Evolutionary conservation across 2,329 filamentous ascomycete genomes (phyloP).

Genomic region (Kalmusia sp.): DNA sequence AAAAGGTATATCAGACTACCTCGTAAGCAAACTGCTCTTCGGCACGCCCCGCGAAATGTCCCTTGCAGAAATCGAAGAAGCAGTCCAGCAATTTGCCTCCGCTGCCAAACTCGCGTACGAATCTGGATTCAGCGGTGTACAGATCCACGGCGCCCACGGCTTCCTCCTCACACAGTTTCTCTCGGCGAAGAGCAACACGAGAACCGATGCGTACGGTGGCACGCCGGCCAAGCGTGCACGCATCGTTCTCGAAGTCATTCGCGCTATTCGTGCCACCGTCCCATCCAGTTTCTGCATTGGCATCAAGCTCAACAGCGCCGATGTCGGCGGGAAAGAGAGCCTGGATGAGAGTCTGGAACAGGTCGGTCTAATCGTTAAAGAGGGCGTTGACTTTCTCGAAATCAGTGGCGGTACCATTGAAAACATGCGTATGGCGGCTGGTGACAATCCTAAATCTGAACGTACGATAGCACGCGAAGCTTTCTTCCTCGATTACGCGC

Average conservation of each 20-base stretch:
- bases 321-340: constrained; percentile 50
- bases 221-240: constrained; percentile 53
- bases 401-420: constrained; percentile 65
- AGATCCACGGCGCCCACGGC: constrained; percentile 61
- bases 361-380: constrained; percentile 56
- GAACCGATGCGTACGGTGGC: constrained; percentile 58
- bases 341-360: constrained; percentile 64
- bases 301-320: constrained; percentile 60
- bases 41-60: constrained; percentile 61
- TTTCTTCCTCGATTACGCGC: constrained; percentile 71
- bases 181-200: constrained; percentile 53
- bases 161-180: constrained; percentile 56
- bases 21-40: constrained; percentile 43
- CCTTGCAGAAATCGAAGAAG: constrained; percentile 58
- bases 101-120: constrained; percentile 60
- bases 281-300: constrained; percentile 54
- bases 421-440: constrained; percentile 19
- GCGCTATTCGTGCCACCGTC: constrained; percentile 50
- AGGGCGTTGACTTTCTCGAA: constrained; percentile 71
- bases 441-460: constrained; percentile 10
- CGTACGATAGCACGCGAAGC: constrained; percentile 66
- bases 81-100: constrained; percentile 65
- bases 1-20: constrained; percentile 15
- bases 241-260: constrained; percentile 55
- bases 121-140: constrained; percentile 60